phyloP scores from a whole-genome alignment of 2,329 filamentous ascomycete species.

The Trichophyton rubrum region DNA sequence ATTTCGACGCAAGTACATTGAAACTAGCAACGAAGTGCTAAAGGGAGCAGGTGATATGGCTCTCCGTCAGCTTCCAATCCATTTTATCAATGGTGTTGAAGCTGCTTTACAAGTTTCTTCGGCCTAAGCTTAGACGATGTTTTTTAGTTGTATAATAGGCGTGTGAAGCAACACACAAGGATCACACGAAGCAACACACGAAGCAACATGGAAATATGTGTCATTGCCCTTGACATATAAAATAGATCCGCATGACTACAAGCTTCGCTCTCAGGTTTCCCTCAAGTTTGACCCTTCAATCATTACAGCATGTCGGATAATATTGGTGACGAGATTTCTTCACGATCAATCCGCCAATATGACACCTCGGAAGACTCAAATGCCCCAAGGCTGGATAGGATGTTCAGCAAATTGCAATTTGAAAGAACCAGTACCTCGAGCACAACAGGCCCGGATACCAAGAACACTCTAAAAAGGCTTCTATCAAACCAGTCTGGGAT shows the following conservation, averaged over 20 bases:
- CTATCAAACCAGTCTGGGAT: background rate
- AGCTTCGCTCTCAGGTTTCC: background rate
- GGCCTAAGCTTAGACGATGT: too few species aligned
- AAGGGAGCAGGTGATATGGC: background rate
- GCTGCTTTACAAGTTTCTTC: too few species aligned
- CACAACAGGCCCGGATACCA: background rate
- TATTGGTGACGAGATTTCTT: background rate
- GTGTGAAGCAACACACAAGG: too few species aligned
- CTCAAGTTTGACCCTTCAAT: background rate
- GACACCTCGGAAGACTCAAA: background rate
- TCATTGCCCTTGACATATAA: too few species aligned
- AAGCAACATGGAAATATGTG: background rate
- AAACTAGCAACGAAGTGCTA: conserved; percentile 8
- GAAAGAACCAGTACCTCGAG: background rate
- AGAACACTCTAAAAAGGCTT: background rate
- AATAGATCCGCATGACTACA: background rate
- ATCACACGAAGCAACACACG: background rate
- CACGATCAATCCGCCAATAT: background rate
- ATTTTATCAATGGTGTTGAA: conserved; percentile 7
- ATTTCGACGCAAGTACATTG: conserved; percentile 20
- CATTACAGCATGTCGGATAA: background rate
- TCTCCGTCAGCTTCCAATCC: background rate
- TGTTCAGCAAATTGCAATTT: background rate
- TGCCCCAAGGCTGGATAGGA: background rate
- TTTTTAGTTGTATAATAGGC: too few species aligned